phyloP scores from a whole-genome alignment of 2,329 filamentous ascomycete genomes.

The Sporothrix pallida region DNA sequence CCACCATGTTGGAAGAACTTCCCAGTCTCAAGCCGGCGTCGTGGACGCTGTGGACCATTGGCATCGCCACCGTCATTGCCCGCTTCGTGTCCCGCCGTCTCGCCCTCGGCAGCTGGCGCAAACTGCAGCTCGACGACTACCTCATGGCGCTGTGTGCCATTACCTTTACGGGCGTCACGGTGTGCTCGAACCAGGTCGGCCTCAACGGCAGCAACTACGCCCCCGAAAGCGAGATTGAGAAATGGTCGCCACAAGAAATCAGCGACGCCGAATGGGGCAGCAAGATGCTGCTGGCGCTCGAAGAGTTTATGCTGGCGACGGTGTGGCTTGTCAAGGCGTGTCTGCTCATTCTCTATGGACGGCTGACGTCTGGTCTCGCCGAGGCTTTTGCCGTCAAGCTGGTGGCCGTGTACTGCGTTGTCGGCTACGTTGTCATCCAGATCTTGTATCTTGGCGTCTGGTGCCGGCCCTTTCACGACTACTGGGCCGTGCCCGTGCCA shows the following conservation, averaged over 20 bases:
- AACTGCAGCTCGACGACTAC: slow-evolving; percentile 63
- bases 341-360: slow-evolving; percentile 57
- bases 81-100: slow-evolving; percentile 43
- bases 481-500: slow-evolving; percentile 56
- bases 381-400: slow-evolving; percentile 46
- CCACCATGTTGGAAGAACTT: not conserved
- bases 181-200: slow-evolving; percentile 51
- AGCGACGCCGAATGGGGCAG: slow-evolving; percentile 55
- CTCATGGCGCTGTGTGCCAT: slow-evolving; percentile 59
- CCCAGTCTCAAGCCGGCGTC: slow-evolving; percentile 32
- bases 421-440: slow-evolving; percentile 38
- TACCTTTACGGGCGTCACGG: slow-evolving; percentile 51
- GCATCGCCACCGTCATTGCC: slow-evolving; percentile 35
- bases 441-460: slow-evolving; percentile 49
- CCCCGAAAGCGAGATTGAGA: slow-evolving; percentile 45
- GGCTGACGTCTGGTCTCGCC: slow-evolving; percentile 52
- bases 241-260: slow-evolving; percentile 54
- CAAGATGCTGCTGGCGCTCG: slow-evolving; percentile 59
- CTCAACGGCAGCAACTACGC: slow-evolving; percentile 55
- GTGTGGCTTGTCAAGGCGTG: slow-evolving; percentile 61
- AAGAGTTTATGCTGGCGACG: slow-evolving; percentile 57
- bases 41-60: slow-evolving; percentile 39
- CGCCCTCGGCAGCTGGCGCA: slow-evolving; percentile 52
- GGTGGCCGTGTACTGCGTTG: slow-evolving; percentile 44
- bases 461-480: slow-evolving; percentile 59